Conservation (phyloP, 305 asterid genomes). For the Fraxinus nigra region DNA sequence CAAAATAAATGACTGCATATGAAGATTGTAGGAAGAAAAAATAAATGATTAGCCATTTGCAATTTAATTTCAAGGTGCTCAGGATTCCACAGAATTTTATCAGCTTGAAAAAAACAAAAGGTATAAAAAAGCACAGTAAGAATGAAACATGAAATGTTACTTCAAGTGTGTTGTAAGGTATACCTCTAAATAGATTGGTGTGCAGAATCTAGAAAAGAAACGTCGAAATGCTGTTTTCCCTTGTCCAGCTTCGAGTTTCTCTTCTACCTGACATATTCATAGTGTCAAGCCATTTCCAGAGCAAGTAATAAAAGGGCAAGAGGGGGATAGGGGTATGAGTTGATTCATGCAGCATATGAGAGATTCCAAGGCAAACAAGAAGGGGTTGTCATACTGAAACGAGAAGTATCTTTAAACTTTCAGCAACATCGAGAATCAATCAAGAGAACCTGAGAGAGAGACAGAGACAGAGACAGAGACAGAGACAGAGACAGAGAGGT, state of each 20-base stretch:
- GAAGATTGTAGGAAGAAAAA: slow-evolving; percentile 8
- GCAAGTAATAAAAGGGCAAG: neutral
- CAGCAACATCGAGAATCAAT: neutral
- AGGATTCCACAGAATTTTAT: neutral
- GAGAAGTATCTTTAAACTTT: neutral
- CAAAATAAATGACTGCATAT: slow-evolving; percentile 62
- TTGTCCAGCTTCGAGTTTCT: slow-evolving; percentile 77
- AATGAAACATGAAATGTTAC: neutral
- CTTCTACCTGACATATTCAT: slow-evolving; percentile 54
- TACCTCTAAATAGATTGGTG: slow-evolving; percentile 77
- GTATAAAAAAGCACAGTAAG: neutral
- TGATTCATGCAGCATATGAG: neutral
- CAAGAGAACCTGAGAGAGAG: neutral
- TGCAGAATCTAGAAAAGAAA: slow-evolving; percentile 65
- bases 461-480: neutral
- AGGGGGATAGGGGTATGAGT: neutral
- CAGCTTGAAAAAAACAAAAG: neutral
- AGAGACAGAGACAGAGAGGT: neutral
- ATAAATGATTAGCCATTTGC: neutral
- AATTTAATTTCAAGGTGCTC: slow-evolving; percentile 17
- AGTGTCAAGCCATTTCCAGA: neutral
- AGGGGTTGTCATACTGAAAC: neutral
- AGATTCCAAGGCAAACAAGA: neutral
- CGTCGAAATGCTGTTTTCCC: slow-evolving; percentile 66
- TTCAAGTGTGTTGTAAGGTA: neutral